Conservation (phyloP, 108 stramenopile species). For the Discostella stelligeroides region DNA sequence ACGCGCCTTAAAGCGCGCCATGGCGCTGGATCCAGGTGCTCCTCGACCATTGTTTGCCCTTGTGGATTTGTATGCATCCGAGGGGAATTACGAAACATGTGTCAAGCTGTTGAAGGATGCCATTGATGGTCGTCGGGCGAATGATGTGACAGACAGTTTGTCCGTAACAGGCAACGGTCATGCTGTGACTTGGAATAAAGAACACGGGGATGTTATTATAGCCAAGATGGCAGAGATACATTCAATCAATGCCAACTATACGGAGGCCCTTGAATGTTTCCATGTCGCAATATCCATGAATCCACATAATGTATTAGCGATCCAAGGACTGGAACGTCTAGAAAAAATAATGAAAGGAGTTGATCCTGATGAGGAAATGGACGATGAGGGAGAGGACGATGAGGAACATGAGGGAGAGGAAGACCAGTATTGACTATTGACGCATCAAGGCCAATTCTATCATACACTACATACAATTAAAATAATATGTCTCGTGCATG, state of each 20-base stretch:
- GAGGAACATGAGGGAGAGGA: slow-evolving; percentile 24
- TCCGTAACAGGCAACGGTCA: slow-evolving; percentile 15
- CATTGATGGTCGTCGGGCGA: slow-evolving; percentile 58
- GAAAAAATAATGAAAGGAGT: slow-evolving; percentile 68
- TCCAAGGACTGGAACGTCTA: slow-evolving; percentile 68
- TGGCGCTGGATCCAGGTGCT: slow-evolving; percentile 67
- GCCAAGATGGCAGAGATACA: slow-evolving; percentile 78
- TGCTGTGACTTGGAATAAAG: slow-evolving; percentile 33
- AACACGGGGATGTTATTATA: slow-evolving; percentile 58
- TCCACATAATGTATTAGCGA: slow-evolving; percentile 65
- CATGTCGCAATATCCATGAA: slow-evolving; percentile 79
- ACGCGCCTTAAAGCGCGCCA: slow-evolving; percentile 74
- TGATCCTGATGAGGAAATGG: slow-evolving; percentile 48
- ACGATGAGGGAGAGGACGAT: slow-evolving; percentile 29
- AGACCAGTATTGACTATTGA: slow-evolving; percentile 14
- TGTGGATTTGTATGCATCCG: slow-evolving; percentile 64
- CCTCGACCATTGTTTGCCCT: slow-evolving; percentile 75
- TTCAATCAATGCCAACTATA: slow-evolving; percentile 62
- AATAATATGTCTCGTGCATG: neutral
- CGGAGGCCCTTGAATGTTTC: slow-evolving; percentile 72
- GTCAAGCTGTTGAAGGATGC: slow-evolving; percentile 68
- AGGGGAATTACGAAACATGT: slow-evolving; percentile 65
- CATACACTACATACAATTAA: neutral
- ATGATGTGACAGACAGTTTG: slow-evolving; percentile 15
- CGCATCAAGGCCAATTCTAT: too few species aligned